Conservation (phyloP, 805 yeast genomes). For the Ogataea methylovora region DNA sequence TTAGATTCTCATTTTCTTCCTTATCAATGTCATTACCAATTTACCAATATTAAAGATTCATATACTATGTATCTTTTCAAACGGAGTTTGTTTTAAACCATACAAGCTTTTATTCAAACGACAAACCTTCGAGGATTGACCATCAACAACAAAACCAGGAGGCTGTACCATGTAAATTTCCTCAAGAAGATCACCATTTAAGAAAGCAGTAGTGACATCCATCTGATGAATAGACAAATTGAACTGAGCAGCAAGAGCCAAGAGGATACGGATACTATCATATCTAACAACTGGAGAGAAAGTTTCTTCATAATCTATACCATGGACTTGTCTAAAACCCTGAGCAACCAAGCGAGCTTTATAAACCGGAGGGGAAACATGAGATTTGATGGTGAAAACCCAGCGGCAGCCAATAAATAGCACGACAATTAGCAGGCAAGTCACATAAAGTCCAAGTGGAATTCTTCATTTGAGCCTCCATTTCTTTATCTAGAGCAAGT, state of each 20-base stretch:
- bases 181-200: slow-evolving; percentile 5
- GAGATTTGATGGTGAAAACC: slow-evolving; percentile 1
- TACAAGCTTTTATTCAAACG: neutral
- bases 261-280: slow-evolving; percentile 4
- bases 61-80: too few species aligned
- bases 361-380: neutral
- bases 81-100: slow-evolving; percentile 2
- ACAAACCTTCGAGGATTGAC: slow-evolving; percentile 1
- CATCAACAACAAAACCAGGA: slow-evolving; percentile 1
- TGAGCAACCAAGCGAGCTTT: slow-evolving; percentile 5
- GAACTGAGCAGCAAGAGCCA: slow-evolving; percentile 4
- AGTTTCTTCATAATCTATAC: slow-evolving; percentile 4
- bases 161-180: slow-evolving; percentile 5
- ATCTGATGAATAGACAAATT: slow-evolving; percentile 6
- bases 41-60: too few species aligned
- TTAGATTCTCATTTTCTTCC: too few species aligned
- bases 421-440: neutral
- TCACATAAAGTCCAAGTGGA: slow-evolving; percentile 1
- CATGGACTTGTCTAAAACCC: slow-evolving; percentile 3
- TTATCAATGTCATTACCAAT: too few species aligned
- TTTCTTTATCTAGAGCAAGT: neutral
- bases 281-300: slow-evolving; percentile 2
- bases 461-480: neutral
- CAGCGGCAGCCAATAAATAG: slow-evolving; percentile 2
- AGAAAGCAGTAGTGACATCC: slow-evolving; percentile 10